Base-by-base conservation (phyloP, 1,284 basidiomycete species). In the Porogramme epimiltina region DNA sequence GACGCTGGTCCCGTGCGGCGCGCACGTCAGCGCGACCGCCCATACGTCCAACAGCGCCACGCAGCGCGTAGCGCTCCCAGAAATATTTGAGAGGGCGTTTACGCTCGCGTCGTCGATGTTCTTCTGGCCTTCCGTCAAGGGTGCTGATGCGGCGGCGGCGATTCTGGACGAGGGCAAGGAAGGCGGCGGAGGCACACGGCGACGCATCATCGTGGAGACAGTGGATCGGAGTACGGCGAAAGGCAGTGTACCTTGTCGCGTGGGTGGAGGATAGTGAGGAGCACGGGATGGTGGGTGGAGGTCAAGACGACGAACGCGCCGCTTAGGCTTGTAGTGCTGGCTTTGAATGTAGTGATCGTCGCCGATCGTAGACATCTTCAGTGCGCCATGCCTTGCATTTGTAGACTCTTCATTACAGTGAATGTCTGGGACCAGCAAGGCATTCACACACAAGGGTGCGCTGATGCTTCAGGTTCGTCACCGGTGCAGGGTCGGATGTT, bases 11-110 rank as follows among this genome's bases (percentile, higher is more conserved):
- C 77, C 81, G 2, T 52, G 72, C 22, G 66, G 71, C 49, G 74
- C 73, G 18, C 48, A 60, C 15, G 65, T 79, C 36, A 15, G 57
- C 40, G 55, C 75, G 49, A 48, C 59, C 3, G 73, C 49, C 11
- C 54, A 55, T 24, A 71, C 76, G 23, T 56, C 67, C 3, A 59
- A 72, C 18, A 64, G 64, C 5, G 63, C 55, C 1, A 64, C 70
- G 1, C n/a, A n/a, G n/a, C 43, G 58, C 18, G 68, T 74, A 8
- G 42, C 58, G 26, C 67, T 79, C 2, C 67, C 73, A 44, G 45
- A 59, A 23, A 68, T 77, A 1, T 79, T 70, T 52, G 75, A 82
- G 53, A 80, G 77, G 16, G 50, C 47, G 2, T 78, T 78, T 60
- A 56, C 55, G 13, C 56, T 72, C 45, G 26, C 57, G 36, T 68